Base-by-base conservation (phyloP, 176 grass and related monocot species). In the Lolium rigidum region DNA sequence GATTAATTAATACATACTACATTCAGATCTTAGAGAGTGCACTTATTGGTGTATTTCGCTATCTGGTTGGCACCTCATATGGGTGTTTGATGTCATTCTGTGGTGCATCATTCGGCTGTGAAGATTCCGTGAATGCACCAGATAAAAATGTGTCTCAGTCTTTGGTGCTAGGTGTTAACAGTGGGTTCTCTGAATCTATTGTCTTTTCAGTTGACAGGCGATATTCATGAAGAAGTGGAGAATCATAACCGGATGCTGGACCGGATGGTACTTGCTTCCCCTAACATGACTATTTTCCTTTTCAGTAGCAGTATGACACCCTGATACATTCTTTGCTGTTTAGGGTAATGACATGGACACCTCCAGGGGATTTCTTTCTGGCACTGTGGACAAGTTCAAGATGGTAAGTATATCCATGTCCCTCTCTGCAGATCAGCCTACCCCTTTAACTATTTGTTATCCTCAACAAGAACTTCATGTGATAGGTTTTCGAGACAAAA, bases 221-320 rank as follows among this genome's bases (percentile, higher is more conserved):
- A 95, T 86, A 95, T 95, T 77, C 87, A 98, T 83, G 95, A 98
- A 89, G 95, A 98, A 78, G 95, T 93, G 54, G 95, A 95, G 82
- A 66, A 67, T 81, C 95, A 98, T 79, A 98, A 98, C 83, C 89
- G 83, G 11, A 90, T 86, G 76, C 89, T 98, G 83, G 93, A 95
- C 61, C 43, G 87, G 69, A 98, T 98, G 95, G 94, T 93, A 92
- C 67, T 72, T 60, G 9, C 56, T 76, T 84, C 67, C 66, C 54
- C 15, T 35, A 57, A 13, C 51, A 80, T 69, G 31, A 5, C 8
- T 60, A 9, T 71, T 10, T 49, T 58, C 46, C 26, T 17, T 79
- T 37, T 89, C 66, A 66, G 20, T 47, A 21, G 9, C 64, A 39
- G 16, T 39, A 69, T 39, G 65, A 17, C 7, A 65, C 47, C 12